Evolutionary conservation across 2,329 filamentous ascomycete species (phyloP).

Genomic region (Clarireedia hainanense): DNA sequence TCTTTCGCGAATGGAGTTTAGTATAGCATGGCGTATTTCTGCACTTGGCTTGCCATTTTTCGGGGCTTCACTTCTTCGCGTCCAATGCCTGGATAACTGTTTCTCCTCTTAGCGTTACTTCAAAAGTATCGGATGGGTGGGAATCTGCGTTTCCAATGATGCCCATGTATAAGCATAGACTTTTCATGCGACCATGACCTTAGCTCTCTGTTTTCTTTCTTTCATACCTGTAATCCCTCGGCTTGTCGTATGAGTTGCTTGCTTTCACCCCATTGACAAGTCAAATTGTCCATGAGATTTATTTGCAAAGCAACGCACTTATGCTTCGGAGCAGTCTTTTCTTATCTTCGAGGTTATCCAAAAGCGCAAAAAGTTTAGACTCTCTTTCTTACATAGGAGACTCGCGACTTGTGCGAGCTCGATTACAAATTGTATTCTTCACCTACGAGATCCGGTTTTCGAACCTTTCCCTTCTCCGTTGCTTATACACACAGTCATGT

Average conservation of each 20-base stretch:
- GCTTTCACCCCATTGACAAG: conserved; percentile 11
- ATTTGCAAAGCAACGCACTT: conserved; percentile 12
- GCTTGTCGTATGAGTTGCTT: conserved; percentile 17
- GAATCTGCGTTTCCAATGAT: conserved; percentile 31
- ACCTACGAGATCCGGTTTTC: conserved; percentile 4
- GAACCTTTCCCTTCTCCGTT: conserved; percentile 3
- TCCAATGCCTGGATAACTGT: conserved; percentile 31
- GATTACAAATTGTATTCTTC: conserved; percentile 15
- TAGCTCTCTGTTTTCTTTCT: conserved; percentile 19
- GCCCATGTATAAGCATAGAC: conserved; percentile 33
- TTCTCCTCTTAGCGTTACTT: conserved; percentile 33
- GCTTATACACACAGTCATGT: conserved; percentile 2
- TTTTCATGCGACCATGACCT: conserved; percentile 31
- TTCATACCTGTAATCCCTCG: conserved; percentile 21
- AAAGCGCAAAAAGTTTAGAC: conserved; percentile 26
- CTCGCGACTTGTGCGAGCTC: conserved; percentile 20
- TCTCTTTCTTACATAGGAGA: conserved; percentile 17
- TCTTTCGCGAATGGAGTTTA: conserved; percentile 30
- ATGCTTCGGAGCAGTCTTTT: conserved; percentile 14
- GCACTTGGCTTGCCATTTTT: conserved; percentile 26
- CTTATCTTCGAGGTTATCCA: conserved; percentile 14
- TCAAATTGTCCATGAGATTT: conserved; percentile 11
- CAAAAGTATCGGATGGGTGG: conserved; percentile 32
- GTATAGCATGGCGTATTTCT: conserved; percentile 31
- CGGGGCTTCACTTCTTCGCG: conserved; percentile 28